Conservation (phyloP, 2,329 filamentous ascomycete species). For the Fusarium pseudonygamai region DNA sequence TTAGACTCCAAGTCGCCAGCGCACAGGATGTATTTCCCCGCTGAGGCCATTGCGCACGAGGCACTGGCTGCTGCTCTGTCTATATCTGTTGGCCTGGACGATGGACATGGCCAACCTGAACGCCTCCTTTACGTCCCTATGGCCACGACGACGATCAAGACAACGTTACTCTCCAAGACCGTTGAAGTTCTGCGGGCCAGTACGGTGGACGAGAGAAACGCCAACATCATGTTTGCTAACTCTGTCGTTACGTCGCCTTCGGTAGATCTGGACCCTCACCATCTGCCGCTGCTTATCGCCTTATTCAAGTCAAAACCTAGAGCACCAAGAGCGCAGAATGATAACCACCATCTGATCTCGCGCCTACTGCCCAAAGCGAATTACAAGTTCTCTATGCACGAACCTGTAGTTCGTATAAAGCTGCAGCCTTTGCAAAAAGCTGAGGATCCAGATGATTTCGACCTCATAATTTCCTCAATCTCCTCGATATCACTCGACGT, state of each 20-base stretch:
- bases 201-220: conserved; percentile 83
- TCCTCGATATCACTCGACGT: conserved; percentile 93
- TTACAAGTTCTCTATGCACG: conserved; percentile 95
- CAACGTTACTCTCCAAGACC: conserved; percentile 93
- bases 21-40: conserved; percentile 97
- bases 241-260: conserved; percentile 96
- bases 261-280: conserved; percentile 89
- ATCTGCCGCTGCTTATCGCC: conserved; percentile 85
- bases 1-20: conserved; percentile 92
- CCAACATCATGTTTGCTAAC: conserved; percentile 96
- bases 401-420: conserved; percentile 90
- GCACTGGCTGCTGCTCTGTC: conserved; percentile 91
- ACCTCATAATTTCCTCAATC: conserved; percentile 93
- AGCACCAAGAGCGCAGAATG: conserved; percentile 48
- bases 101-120: conserved; percentile 86
- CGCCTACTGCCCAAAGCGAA: conserved; percentile 92
- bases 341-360: conserved; percentile 77
- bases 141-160: conserved; percentile 94
- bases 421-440: conserved; percentile 78
- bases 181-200: conserved; percentile 80
- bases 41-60: conserved; percentile 93
- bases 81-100: conserved; percentile 89
- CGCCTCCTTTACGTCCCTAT: conserved; percentile 94
- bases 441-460: conserved; percentile 81
- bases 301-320: conserved; percentile 69